Base-by-base conservation (phyloP, 2,329 filamentous ascomycete species). In the Myriosclerotinia scirpicola region DNA sequence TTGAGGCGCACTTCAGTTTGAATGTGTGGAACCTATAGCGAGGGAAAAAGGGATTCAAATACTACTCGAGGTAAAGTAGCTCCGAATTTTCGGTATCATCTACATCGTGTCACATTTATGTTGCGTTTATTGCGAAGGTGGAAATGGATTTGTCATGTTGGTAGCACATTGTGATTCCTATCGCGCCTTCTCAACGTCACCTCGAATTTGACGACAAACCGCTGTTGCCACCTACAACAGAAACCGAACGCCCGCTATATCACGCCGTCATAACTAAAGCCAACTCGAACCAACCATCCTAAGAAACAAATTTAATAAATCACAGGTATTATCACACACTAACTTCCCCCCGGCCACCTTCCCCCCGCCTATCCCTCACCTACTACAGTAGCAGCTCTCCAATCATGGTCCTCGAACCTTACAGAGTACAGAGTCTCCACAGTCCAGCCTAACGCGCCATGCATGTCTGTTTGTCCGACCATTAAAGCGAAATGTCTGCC, bases 41-140 rank as follows among this genome's bases (percentile, higher is more conserved):
- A 34, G 42, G 12, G 42, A 8, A 22, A n/a, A 20, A 8, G 3
- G 17, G 5, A 59, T 9, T 48, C 20, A 7, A 36, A 36, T 36
- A 2, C 17, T 5, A 22, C 36, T 20, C 34, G n/a, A 20, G 3
- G 11, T n/a, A n/a, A 15, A 15, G 20, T 11, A 36, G 36, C 30
- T 60, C 56, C 42, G 42, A 22, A 60, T 2, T 48, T 36, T 26
- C 56, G 56, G 30, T 6, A 60, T 22, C 11, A 9, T 38, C 12
- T 22, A 60, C 34, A 9, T 60, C 20, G 44, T 60, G 56, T 60
- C 42, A 60, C 56, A 48, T 60, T 48, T 36, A 17, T 48, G 26
- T 38, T 59, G 30, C 40, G 46, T 46, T 30, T 44, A 30, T 59
- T 59, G 6, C 9, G n/a, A 48, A 20, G 17, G 1, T 60, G 56